Base-by-base conservation (phyloP, 305 asterid species). In the Solanum hybrid region DNA sequence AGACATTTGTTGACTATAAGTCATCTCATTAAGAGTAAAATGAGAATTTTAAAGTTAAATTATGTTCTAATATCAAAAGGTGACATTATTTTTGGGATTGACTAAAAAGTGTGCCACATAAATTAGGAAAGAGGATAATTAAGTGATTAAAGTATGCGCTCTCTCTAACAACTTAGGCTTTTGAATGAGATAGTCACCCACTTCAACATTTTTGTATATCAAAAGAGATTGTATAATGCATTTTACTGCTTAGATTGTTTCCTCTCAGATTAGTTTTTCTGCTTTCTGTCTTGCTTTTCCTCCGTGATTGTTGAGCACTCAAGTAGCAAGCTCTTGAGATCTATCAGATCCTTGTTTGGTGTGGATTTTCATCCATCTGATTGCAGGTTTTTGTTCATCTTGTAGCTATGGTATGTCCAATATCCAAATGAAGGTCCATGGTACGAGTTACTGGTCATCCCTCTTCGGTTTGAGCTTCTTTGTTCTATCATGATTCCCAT, bases 401-500 rank as follows among this genome's bases (percentile, higher is more conserved):
- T 96, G 95, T 88, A 97, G 99, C 94, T 95, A 91, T 97, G 99
- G 99, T 97, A 97, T 93, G 99, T 96, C 75, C 92, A 89, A 88
- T 97, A 97, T 93, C 99, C 99, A 91, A 93, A 89, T 86, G 98
- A 96, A 95, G 98, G 98, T 90, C 99, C 98, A 89, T 97, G 99
- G 99, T 97, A 97, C 84, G 99, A 97, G 91, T 96, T 97, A 91
- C 94, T 97, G 90, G 90, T 97, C 92, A 97, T 96, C 94, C 99
- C 99, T 92, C 96, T 97, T 88, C 99, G 99, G 37, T 97, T 97
- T 93, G 99, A 97, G 92, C 98, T 97, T 92, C 98, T 97, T 86
- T 97, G 99, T 94, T 97, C 99, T 90, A 97, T 97, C 90, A 97
- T 97, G 99, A 97, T 97, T 92, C 99, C 99, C 89, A 97, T 97